Conservation (phyloP, 169 alveolate species). For the Plasmodium chabaudi region DNA sequence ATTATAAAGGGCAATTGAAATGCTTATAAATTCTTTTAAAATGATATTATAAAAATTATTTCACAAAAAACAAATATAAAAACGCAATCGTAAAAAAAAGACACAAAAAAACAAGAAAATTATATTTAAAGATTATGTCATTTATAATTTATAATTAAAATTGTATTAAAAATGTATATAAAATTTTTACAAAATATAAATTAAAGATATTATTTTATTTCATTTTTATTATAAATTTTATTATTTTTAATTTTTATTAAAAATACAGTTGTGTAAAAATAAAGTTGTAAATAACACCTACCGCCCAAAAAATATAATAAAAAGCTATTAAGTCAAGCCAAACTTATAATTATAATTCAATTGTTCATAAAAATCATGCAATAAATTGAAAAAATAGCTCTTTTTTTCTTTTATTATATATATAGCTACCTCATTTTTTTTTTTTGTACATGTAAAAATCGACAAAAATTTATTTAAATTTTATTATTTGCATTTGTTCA, state of each 20-base stretch:
- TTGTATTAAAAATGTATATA: too few species aligned
- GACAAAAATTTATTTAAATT: constrained; percentile 1
- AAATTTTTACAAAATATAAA: constrained; percentile 8
- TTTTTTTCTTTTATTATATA: constrained; percentile 10
- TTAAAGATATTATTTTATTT: constrained; percentile 9
- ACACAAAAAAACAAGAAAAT: constrained; percentile 32
- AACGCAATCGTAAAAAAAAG: neutral
- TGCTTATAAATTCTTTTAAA: neutral
- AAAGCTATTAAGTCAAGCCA: constrained; percentile 16
- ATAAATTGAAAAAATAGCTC: constrained; percentile 13
- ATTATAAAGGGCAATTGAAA: constrained; percentile 1
- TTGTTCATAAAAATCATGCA: constrained; percentile 11
- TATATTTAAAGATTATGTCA: too few species aligned
- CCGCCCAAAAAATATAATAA: constrained; percentile 13
- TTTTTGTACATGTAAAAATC: constrained; percentile 7
- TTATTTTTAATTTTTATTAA: constrained; percentile 7
- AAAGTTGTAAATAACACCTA: constrained; percentile 9
- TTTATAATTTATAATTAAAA: too few species aligned
- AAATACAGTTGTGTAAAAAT: constrained; percentile 3
- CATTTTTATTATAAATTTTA: constrained; percentile 14
- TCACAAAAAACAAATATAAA: constrained; percentile 14
- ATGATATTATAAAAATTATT: constrained; percentile 27
- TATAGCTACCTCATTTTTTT: constrained; percentile 24
- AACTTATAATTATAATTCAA: constrained; percentile 22
- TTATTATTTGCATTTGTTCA: constrained; percentile 12